Evolutionary conservation across 768 basidiomycete species (phyloP), one percentile per base, ranked within the genome.

Genomic region (Boletus sp.): DNA sequence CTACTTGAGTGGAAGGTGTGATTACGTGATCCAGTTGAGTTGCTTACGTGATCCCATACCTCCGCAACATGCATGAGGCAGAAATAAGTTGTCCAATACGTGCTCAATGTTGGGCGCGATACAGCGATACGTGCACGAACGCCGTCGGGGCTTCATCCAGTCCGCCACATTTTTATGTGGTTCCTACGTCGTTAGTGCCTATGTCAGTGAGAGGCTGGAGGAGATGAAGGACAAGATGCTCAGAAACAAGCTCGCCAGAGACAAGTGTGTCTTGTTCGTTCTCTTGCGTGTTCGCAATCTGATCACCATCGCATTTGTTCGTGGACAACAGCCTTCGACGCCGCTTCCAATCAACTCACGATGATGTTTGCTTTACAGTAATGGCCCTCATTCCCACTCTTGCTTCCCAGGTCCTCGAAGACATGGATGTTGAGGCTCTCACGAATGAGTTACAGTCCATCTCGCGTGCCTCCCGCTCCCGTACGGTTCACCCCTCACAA

Each of bases 401-500:
- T 17, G 79, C 83, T 7, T 74, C 80, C 14, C 83, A 86, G 58
- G 77, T 93, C 12, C 71, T 89, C n/a, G 75, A 78, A 28, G 83
- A 82, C 32, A 87, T 93, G 83, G 85, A 93, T 60, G 87, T 93
- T 17, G 91, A 93, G 60, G 76, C 76, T 0, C 72, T 90, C 12
- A 91, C 87, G 0, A 69, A 78, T 15, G 86, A 79, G 59, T 64
- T 84, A 18, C 81, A 82, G 63, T 70, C 75, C 12, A 70, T 73
- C 59, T 81, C 76, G 52, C 79, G 69, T 46, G 67, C 75, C 4
- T 71, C 52, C 55, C 69, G 59, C 40, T 46, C 64, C 30, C 65
- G 60, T 59, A 55, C 51, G 20, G 52, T 52, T 18, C 41, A 53
- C 29, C 50, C 56, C 10, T 57, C 54, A 28, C 56, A 61, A 24